phyloP scores from a whole-genome alignment of 1,284 basidiomycete species.

The Tranzscheliella williamsii region DNA sequence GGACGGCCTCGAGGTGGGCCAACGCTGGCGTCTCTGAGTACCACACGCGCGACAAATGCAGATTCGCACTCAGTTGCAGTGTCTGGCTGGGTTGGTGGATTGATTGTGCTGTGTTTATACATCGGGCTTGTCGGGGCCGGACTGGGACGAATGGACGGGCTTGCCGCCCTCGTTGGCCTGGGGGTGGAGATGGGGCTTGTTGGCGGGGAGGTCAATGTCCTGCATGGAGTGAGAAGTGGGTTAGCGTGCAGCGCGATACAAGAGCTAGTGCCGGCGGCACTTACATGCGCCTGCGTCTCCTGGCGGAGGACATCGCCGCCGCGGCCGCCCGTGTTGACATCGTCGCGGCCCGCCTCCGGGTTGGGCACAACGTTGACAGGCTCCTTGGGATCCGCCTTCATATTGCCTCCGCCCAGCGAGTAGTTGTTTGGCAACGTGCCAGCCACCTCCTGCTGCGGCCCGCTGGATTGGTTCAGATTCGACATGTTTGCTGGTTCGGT shows the following conservation, averaged over 20 bases:
- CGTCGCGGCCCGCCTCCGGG: slow-evolving; percentile 17
- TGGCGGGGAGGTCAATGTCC: slow-evolving; percentile 27
- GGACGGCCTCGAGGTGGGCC: slow-evolving; percentile 32
- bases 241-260: neutral
- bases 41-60: too few relatives aligned
- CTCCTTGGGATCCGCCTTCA: slow-evolving; percentile 20
- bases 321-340: slow-evolving; percentile 24
- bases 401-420: slow-evolving; percentile 16
- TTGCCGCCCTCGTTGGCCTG: slow-evolving; percentile 25
- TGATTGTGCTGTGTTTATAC: too few relatives aligned
- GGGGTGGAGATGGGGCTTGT: slow-evolving; percentile 22
- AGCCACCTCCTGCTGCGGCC: slow-evolving; percentile 23
- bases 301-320: slow-evolving; percentile 19
- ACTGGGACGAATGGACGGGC: slow-evolving; percentile 12
- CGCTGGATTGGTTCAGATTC: slow-evolving; percentile 9
- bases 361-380: slow-evolving; percentile 15
- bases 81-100: too few relatives aligned
- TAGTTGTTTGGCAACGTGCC: slow-evolving; percentile 29
- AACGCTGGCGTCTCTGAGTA: slow-evolving; percentile 27
- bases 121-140: slow-evolving; percentile 21
- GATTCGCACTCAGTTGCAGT: too few relatives aligned
- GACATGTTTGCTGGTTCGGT: too few relatives aligned
- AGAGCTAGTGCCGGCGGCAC: neutral
- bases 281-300: slow-evolving; percentile 14
- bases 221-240: neutral